phyloP scores from a whole-genome alignment of 2,329 filamentous ascomycete species.

The Parascedosporium putredinis region DNA sequence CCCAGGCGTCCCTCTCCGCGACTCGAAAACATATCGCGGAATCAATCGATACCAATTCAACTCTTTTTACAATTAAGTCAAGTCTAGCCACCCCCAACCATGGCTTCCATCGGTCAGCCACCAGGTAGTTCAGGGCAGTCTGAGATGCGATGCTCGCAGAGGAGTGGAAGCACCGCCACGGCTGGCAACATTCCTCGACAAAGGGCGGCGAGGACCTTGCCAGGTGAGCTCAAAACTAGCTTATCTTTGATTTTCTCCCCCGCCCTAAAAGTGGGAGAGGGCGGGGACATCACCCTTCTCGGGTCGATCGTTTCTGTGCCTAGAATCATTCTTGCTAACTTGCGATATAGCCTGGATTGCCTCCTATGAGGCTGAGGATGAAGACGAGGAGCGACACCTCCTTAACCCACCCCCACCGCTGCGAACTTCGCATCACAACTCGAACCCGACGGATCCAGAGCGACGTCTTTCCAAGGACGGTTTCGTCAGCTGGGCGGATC shows the following conservation, averaged over 20 bases:
- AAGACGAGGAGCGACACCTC: slow-evolving; percentile 25
- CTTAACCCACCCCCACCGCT: slow-evolving; percentile 28
- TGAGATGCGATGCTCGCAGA: slow-evolving; percentile 6
- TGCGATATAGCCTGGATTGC: slow-evolving; percentile 34
- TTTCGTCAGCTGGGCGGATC: slow-evolving; percentile 22
- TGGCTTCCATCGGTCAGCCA: slow-evolving; percentile 3
- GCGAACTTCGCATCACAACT: slow-evolving; percentile 30
- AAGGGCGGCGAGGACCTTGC: slow-evolving; percentile 19
- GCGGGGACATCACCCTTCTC: too few species aligned
- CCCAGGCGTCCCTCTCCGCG: background rate
- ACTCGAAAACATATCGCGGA: too few species aligned
- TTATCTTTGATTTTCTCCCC: too few species aligned
- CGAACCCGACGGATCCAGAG: slow-evolving; percentile 25
- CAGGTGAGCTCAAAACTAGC: too few species aligned
- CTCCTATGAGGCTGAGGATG: slow-evolving; percentile 32
- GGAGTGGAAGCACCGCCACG: slow-evolving; percentile 7
- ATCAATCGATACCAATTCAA: too few species aligned
- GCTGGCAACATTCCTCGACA: slow-evolving; percentile 12
- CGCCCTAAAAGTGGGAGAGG: too few species aligned
- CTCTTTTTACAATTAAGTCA: too few species aligned
- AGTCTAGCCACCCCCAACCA: background rate
- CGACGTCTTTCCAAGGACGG: slow-evolving; percentile 38
- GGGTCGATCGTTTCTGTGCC: too few species aligned
- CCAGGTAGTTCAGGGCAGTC: slow-evolving; percentile 7
- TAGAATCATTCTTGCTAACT: slow-evolving; percentile 13